These are phyloP conservation scores for Phaseolus coccineus DNA, from an alignment of 331 rosid species.

Conservation along the genomic window DNA sequence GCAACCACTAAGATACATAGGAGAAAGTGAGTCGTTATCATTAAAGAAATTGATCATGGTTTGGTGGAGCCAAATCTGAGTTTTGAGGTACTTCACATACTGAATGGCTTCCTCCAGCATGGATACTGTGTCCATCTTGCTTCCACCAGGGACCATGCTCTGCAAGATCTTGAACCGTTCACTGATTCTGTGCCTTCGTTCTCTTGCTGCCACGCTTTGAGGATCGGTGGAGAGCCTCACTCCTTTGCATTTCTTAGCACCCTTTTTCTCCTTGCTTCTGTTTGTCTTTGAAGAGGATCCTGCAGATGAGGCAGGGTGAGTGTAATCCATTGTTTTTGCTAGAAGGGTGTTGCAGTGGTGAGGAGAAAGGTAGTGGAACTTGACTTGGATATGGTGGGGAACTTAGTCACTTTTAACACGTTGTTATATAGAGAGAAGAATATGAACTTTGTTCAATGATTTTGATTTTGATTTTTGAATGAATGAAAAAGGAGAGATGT, in stretches of 20 bases:
- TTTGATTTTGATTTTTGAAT: conserved; percentile 45
- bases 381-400: not conserved
- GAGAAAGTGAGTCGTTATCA: not conserved
- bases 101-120: conserved; percentile 91
- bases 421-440: conserved; percentile 34
- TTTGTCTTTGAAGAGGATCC: conserved; percentile 37
- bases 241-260: conserved; percentile 37
- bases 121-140: conserved; percentile 90
- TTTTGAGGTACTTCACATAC: conserved; percentile 82
- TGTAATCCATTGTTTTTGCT: conserved; percentile 28
- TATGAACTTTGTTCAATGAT: conserved; percentile 31
- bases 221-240: conserved; percentile 88
- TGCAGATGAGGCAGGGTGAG: conserved; percentile 24
- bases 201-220: conserved; percentile 95
- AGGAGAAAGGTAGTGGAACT: not conserved
- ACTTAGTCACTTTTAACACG: not conserved
- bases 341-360: no score
- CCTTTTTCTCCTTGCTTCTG: conserved; percentile 29
- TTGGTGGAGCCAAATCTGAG: conserved; percentile 89
- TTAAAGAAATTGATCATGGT: conserved; percentile 64
- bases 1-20: not conserved
- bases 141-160: conserved; percentile 92
- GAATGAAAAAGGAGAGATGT: conserved; percentile 46
- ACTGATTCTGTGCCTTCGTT: conserved; percentile 88
- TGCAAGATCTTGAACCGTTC: conserved; percentile 88